Conservation (phyloP, 305 asterid genomes). For the Fraxinus platypoda region DNA sequence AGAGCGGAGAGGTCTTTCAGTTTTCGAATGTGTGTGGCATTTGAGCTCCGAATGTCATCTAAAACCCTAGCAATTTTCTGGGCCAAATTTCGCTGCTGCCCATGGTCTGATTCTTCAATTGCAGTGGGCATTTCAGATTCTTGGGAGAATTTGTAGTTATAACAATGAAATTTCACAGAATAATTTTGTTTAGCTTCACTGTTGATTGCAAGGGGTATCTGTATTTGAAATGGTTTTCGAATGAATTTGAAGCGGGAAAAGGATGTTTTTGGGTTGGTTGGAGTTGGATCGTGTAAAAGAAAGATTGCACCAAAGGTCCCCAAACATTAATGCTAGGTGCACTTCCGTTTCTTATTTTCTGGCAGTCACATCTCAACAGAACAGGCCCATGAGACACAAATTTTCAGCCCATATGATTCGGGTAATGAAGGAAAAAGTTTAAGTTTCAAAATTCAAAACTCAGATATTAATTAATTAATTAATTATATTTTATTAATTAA, state of each 20-base stretch:
- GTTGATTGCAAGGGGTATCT: not conserved
- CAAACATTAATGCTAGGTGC: not conserved
- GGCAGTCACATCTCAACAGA: not conserved
- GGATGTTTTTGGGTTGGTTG: not conserved
- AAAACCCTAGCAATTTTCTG: conserved; percentile 51
- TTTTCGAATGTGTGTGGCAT: conserved; percentile 67
- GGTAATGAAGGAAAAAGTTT: not conserved
- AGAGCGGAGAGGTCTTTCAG: conserved; percentile 67
- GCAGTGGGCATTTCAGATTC: conserved; percentile 33
- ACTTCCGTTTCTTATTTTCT: not conserved
- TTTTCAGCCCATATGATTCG: not conserved
- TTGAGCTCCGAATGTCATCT: conserved; percentile 60
- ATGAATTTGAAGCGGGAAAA: conserved; percentile 38
- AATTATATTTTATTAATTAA: no score
- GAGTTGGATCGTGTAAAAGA: not conserved
- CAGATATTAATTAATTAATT: no score
- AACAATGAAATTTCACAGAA: not conserved
- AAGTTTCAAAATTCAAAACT: no score
- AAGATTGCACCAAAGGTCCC: not conserved
- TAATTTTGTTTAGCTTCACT: not conserved
- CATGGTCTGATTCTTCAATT: conserved; percentile 31
- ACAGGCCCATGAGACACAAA: not conserved
- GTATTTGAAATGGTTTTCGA: conserved; percentile 22
- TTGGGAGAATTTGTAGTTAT: not conserved
- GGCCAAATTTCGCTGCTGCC: conserved; percentile 24